These are phyloP conservation scores for Mallotus japonicus DNA, from an alignment of 441 rosid genomes.

Conservation along the genomic window DNA sequence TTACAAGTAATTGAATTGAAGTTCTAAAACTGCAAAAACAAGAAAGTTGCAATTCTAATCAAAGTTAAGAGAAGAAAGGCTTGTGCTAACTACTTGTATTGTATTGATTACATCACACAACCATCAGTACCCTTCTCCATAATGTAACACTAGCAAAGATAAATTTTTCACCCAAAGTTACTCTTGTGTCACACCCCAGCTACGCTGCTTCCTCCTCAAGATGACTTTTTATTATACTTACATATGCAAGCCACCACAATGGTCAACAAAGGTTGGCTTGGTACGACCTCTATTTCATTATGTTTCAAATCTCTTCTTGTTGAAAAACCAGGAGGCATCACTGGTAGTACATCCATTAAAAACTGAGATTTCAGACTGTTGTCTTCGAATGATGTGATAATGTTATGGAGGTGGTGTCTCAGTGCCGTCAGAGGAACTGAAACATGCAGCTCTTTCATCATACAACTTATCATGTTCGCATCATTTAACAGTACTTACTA, in stretches of 20 bases:
- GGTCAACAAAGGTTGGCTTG: neutral
- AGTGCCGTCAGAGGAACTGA: neutral
- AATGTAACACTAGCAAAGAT: neutral
- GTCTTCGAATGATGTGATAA: neutral
- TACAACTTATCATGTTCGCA: neutral
- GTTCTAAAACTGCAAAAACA: conserved; percentile 13
- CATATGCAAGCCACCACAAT: neutral
- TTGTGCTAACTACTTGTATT: conserved; percentile 17
- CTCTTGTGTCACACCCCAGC: neutral
- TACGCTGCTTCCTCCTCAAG: neutral
- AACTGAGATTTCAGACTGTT: neutral
- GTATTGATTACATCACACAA: neutral
- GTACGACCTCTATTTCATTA: too few species aligned
- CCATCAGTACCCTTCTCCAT: neutral
- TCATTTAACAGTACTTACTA: neutral
- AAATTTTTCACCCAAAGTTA: neutral
- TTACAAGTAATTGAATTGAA: conserved; percentile 11
- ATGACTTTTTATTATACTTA: neutral
- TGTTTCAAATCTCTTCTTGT: neutral
- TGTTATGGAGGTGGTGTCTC: neutral
- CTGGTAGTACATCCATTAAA: neutral
- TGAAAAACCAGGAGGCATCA: neutral
- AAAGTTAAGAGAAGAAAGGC: conserved; percentile 2
- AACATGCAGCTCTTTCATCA: neutral
- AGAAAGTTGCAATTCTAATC: conserved; percentile 16